Base-by-base conservation (phyloP, 441 rosid species). In the Erodium moschatum region DNA sequence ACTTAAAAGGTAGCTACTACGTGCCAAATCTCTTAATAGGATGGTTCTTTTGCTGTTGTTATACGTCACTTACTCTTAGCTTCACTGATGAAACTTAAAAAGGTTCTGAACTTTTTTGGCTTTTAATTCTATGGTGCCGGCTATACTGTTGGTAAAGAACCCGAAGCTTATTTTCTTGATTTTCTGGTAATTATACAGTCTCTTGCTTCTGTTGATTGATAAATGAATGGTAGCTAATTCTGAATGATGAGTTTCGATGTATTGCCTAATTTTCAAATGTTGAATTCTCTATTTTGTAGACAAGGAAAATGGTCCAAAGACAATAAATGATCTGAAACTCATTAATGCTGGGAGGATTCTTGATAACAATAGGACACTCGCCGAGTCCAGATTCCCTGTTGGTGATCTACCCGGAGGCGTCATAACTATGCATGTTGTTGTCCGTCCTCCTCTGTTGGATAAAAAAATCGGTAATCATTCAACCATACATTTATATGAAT, bases 381-480 rank as follows among this genome's bases (percentile, higher is more conserved):
- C 89, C 4, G 98, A 90, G 31, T 84, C 90, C 13, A 79, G 82
- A 81, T 81, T 86, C 65, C 87, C 81, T 0, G 84, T 85, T 73
- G 76, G 81, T 54, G 96, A 89, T 70, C 78, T 82, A 75, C 88
- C 92, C 0, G 91, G 89, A 68, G 83, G 82, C 70, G 82, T 83
- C 73, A 84, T 86, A 78, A 92, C 98, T 54, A 90, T 92, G 96
- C 98, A 85, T 80, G 84, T 88, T 72, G 89, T 92, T 80, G 80
- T 86, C 54, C 96, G 87, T 19, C 93, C 87, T 73, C 85, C 89
- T 61, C 65, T 80, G 38, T 24, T 82, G 19, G 87, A 82, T 72
- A 87, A 80, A 85, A 87, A 77, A 61, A 77, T 52, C 12, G 93
- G 96, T 88, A 79, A 81, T 74, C 48, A 42, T 56, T 58, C 10